A percentile compares a stretch with the other conserved stretches of the same genome.
Evolutionary conservation across 371 early-diverging fungal genomes (phyloP).

Genomic region (Coemansia sp.): DNA sequence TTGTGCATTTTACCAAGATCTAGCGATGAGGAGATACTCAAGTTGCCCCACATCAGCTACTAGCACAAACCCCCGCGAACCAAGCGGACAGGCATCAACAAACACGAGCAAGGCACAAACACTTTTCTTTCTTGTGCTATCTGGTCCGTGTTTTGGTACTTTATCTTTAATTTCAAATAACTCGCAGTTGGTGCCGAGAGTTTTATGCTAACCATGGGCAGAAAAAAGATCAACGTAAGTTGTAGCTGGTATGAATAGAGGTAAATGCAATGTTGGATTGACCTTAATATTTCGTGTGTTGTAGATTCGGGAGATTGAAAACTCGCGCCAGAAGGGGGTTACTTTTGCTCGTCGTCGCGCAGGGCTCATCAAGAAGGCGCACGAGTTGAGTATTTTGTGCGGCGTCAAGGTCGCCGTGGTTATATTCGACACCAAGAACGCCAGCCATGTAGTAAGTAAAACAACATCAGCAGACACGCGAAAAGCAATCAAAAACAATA

Average conservation of each 20-base stretch:
- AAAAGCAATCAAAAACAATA: too few species aligned
- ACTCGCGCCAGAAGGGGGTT: conserved; percentile 52
- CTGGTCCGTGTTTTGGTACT: neutral
- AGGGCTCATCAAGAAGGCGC: conserved; percentile 56
- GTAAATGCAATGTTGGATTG: too few species aligned
- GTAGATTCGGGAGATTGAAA: conserved; percentile 52
- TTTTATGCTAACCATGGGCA: conserved; percentile 36
- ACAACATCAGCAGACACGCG: neutral
- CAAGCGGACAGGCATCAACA: neutral
- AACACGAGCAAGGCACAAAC: neutral
- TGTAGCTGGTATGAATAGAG: too few species aligned
- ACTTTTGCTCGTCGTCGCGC: conserved; percentile 54
- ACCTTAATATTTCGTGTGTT: conserved; percentile 1
- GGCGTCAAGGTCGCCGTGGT: conserved; percentile 53
- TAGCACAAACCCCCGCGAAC: neutral
- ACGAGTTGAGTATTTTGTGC: conserved; percentile 54
- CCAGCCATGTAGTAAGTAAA: conserved; percentile 50
- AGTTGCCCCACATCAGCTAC: neutral
- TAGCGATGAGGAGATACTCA: too few species aligned
- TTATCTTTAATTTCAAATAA: neutral
- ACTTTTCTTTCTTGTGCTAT: neutral
- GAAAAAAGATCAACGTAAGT: conserved; percentile 52
- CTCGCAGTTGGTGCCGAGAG: neutral
- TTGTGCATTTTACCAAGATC: neutral
- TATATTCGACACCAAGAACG: conserved; percentile 53